Base-by-base conservation (phyloP, 352 stramenopile genomes). In the Elongisporangium senticosum region DNA sequence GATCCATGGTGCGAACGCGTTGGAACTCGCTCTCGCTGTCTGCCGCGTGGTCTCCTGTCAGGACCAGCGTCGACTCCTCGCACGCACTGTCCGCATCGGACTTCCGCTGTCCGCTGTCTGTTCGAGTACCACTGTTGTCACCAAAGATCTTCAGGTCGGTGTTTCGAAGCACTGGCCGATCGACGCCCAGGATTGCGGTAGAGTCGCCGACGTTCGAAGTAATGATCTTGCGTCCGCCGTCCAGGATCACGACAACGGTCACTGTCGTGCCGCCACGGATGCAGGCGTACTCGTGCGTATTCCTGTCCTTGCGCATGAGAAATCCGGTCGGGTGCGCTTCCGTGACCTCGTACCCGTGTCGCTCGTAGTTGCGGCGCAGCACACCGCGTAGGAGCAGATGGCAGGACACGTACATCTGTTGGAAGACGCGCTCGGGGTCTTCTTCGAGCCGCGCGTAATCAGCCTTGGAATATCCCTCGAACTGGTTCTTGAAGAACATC, bases 261-360 rank as follows among this genome's bases (percentile, higher is more conserved):
- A 83, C 89, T 0, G 83, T 96, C 23, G 89, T 96, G 51, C 90
- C 90, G 8, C 90, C 90, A n/a, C 95, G 90, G 28, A 96, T 78
- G 55, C 88, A 96, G 5, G 77, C 67, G n/a, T 71, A 67, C 14
- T 74, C 58, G 24, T 76, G 59, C 7, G 64, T 67, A 23, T 64
- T 51, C 4, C 43, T 24, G 37, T 81, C 71, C 57, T 77, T 72
- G 1, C 74, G 69, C 21, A 92, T 69, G 5, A 96, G 56, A 53
- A 80, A 93, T 0, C 83, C 85, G 39, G 75, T 78, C 0, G 70
- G 56, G 19, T 79, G 65, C 6, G 87, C 63, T 43, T 90, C 79
- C 13, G 76, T 57, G 7, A 96, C 87, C 1, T 65, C 51, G 54
- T 83, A 86, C 2, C 83, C 81, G 28, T 65, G 58, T 22, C 69